Conservation (phyloP, 208 protist genomes). For the Wallacemonas sp. region DNA sequence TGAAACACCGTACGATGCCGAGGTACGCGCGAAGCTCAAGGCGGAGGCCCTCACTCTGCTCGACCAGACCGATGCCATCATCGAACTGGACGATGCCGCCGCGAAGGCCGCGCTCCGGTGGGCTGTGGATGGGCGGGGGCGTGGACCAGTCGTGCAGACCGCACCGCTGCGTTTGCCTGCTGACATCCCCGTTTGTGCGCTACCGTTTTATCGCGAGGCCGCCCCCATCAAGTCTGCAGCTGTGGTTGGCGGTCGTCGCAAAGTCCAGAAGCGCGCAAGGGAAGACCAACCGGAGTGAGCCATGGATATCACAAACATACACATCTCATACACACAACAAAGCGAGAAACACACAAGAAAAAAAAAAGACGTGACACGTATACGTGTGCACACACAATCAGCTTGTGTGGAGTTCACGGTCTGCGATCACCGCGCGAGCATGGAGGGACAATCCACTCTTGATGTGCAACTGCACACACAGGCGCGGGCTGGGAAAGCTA, state of each 20-base stretch:
- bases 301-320: no score
- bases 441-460: no score
- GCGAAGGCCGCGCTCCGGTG: slow-evolving; percentile 24
- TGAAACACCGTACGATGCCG: slow-evolving; percentile 27
- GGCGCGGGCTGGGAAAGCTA: no score
- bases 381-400: no score
- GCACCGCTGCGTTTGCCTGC: background rate
- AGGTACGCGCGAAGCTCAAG: slow-evolving; percentile 11
- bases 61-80: slow-evolving; percentile 12
- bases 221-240: background rate
- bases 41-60: slow-evolving; percentile 10
- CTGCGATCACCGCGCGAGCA: no score
- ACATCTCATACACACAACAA: no score
- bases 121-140: slow-evolving; percentile 10
- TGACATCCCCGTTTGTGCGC: background rate
- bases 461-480: no score
- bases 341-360: background rate
- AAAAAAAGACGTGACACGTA: slow-evolving; percentile 3
- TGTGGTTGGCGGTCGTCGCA: no score
- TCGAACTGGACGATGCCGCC: background rate
- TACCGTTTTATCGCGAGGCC: slow-evolving; percentile 1
- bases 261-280: background rate
- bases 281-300: no score
- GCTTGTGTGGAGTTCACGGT: background rate
- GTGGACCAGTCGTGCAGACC: background rate